phyloP scores from a whole-genome alignment of 768 basidiomycete genomes.

The Podaxis sp. region DNA sequence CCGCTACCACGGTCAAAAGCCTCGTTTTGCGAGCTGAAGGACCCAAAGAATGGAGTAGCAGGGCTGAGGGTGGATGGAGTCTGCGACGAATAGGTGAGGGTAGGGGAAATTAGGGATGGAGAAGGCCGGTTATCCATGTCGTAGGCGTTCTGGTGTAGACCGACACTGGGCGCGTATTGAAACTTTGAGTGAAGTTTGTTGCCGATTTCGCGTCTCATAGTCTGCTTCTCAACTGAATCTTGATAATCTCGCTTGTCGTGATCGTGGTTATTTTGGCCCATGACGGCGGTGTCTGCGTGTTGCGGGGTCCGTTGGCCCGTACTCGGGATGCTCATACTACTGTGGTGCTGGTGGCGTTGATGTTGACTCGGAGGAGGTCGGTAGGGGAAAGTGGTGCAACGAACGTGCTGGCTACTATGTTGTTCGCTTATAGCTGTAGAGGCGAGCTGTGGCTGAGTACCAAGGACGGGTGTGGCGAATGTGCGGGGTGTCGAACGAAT shows the following conservation, averaged over 20 bases:
- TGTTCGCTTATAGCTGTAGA: constrained; percentile 23
- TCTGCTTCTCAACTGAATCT: constrained; percentile 20
- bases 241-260: constrained; percentile 24
- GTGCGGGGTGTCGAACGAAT: constrained; percentile 15
- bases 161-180: constrained; percentile 5
- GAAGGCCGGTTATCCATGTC: constrained; percentile 15
- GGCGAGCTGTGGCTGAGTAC: constrained; percentile 6
- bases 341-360: constrained; percentile 46
- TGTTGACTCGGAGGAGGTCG: constrained; percentile 29
- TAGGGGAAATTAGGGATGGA: constrained; percentile 62
- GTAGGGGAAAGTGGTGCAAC: constrained; percentile 46
- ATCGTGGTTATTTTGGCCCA: constrained; percentile 21
- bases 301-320: constrained; percentile 32
- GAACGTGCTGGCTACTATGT: constrained; percentile 38
- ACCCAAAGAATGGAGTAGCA: constrained; percentile 69
- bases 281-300: constrained; percentile 29
- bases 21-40: constrained; percentile 42
- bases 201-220: constrained; percentile 26
- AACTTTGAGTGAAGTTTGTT: constrained; percentile 17
- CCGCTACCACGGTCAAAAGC: constrained; percentile 21
- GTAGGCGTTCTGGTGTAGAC: constrained; percentile 10
- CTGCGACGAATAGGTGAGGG: constrained; percentile 66
- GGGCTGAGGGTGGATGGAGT: constrained; percentile 69
- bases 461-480: constrained; percentile 19
- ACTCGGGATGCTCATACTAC: constrained; percentile 44